Evolutionary conservation across 805 yeast genomes (phyloP).

Genomic region (Monosporozyma yasuniensis): DNA sequence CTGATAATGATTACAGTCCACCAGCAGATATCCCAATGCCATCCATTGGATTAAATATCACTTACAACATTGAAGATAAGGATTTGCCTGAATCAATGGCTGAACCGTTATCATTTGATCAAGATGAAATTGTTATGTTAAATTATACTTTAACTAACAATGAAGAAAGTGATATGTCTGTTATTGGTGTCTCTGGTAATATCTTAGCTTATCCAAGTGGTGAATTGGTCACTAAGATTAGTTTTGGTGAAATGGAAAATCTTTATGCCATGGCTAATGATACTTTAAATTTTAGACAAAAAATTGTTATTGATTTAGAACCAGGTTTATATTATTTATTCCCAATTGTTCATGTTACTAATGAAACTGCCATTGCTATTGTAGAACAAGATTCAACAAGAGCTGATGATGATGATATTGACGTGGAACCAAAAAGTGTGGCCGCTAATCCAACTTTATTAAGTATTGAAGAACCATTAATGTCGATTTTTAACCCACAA

Average conservation of each 20-base stretch:
- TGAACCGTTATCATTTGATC: conserved; percentile 19
- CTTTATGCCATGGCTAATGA: conserved; percentile 43
- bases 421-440: conserved; percentile 41
- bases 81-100: conserved; percentile 18
- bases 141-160: conserved; percentile 44
- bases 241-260: conserved; percentile 59
- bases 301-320: conserved; percentile 46
- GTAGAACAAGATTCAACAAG: background rate
- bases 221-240: conserved; percentile 47
- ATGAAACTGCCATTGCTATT: conserved; percentile 19
- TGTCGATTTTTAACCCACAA: conserved; percentile 67
- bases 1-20: conserved; percentile 2
- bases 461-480: conserved; percentile 50
- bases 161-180: conserved; percentile 41
- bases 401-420: background rate
- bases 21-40: conserved; percentile 3
- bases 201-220: conserved; percentile 49
- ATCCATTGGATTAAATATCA: conserved; percentile 35
- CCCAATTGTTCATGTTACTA: conserved; percentile 50
- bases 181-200: conserved; percentile 64
- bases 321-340: conserved; percentile 50
- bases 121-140: conserved; percentile 47
- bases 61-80: conserved; percentile 40
- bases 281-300: conserved; percentile 44
- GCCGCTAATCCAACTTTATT: conserved; percentile 52